These are phyloP conservation scores for Arthrinium phaeospermum DNA, from an alignment of 2,329 filamentous ascomycete species.

Conservation along the genomic window DNA sequence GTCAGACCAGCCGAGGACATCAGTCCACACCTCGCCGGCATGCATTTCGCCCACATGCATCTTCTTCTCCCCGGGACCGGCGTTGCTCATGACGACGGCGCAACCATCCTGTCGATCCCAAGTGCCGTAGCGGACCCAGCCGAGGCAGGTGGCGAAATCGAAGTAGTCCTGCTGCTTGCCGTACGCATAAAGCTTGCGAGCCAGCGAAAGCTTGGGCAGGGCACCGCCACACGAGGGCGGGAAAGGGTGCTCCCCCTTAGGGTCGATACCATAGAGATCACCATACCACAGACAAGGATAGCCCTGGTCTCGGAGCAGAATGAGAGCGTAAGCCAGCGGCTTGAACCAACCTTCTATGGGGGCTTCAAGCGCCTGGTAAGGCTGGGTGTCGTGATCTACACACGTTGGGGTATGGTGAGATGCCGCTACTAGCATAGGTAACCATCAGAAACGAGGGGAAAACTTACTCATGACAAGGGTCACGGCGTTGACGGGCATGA, in stretches of 20 bases:
- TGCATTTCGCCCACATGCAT: conserved; percentile 69
- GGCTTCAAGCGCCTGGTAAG: conserved; percentile 49
- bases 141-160: conserved; percentile 65
- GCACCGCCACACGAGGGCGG: conserved; percentile 59
- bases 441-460: conserved; percentile 61
- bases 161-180: conserved; percentile 70
- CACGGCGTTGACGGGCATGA: conserved; percentile 41
- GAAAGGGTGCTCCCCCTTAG: conserved; percentile 48
- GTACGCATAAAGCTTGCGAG: conserved; percentile 70
- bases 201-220: conserved; percentile 64
- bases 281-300: conserved; percentile 75
- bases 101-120: conserved; percentile 54
- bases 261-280: conserved; percentile 67
- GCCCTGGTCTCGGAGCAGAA: conserved; percentile 65
- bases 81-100: conserved; percentile 63
- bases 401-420: conserved; percentile 68
- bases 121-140: conserved; percentile 60
- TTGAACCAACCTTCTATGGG: conserved; percentile 71
- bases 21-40: conserved; percentile 67
- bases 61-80: conserved; percentile 54
- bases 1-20: conserved; percentile 63
- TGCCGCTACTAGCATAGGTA: conserved; percentile 39
- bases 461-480: conserved; percentile 67
- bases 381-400: conserved; percentile 70
- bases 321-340: conserved; percentile 73